These are phyloP conservation scores for Pseudonitzschia pungens DNA, from an alignment of 108 stramenopile genomes.

Conservation along the genomic window DNA sequence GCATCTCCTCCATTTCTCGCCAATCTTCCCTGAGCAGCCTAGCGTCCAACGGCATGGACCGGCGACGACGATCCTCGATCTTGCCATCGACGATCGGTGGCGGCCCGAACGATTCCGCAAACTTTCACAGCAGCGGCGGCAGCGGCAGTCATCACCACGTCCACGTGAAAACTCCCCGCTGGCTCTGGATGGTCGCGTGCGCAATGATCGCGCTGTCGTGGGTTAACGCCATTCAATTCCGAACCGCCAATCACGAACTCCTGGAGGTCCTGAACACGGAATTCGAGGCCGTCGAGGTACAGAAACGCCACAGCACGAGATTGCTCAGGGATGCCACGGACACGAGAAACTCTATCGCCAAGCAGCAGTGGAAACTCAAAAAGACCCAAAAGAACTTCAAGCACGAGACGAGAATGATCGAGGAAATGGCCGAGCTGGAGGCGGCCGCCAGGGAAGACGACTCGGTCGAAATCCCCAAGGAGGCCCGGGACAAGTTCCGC, in stretches of 20 bases:
- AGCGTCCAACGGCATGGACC: background rate
- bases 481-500: conserved; percentile 14
- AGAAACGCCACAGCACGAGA: conserved; percentile 11
- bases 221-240: background rate
- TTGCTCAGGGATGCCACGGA: conserved; percentile 13
- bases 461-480: background rate
- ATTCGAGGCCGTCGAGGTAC: conserved; percentile 5
- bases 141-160: background rate
- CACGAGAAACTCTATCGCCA: background rate
- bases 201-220: background rate
- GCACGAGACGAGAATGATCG: conserved; percentile 36
- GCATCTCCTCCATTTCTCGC: conserved; percentile 1
- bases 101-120: background rate
- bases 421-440: conserved; percentile 33
- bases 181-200: conserved; percentile 3
- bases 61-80: background rate
- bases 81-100: conserved; percentile 10
- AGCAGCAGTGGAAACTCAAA: conserved; percentile 14
- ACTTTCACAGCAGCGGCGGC: background rate
- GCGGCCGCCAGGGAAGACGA: background rate
- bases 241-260: background rate
- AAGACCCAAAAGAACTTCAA: conserved; percentile 17
- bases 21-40: conserved; percentile 6
- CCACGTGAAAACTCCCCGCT: conserved; percentile 1
- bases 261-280: background rate